These are phyloP conservation scores for Globisporangium acanthophoron DNA, from an alignment of 352 stramenopile genomes.

Conservation along the genomic window DNA sequence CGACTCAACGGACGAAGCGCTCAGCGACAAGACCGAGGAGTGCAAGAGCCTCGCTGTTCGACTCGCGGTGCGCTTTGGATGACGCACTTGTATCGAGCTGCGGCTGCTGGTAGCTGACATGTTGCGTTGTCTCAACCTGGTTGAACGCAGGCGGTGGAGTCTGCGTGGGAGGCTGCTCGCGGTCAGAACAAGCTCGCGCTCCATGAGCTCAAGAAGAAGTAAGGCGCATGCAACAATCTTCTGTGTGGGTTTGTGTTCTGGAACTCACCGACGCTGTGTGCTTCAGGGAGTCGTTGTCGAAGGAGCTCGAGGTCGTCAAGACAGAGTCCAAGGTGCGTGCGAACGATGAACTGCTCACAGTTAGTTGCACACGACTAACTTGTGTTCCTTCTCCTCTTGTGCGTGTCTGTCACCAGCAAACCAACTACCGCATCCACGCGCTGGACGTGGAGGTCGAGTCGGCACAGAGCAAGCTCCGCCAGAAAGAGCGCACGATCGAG, in stretches of 20 bases:
- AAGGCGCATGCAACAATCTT: neutral
- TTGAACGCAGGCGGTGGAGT: slow-evolving; percentile 54
- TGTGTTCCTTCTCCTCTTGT: neutral
- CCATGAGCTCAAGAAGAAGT: slow-evolving; percentile 82
- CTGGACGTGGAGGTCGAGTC: slow-evolving; percentile 72
- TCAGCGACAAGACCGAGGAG: slow-evolving; percentile 55
- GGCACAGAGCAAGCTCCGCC: slow-evolving; percentile 65
- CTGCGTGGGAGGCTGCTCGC: slow-evolving; percentile 68
- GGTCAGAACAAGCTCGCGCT: slow-evolving; percentile 74
- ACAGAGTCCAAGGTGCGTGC: slow-evolving; percentile 52
- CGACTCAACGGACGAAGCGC: slow-evolving; percentile 34
- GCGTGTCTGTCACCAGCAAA: slow-evolving; percentile 26
- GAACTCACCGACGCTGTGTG: neutral
- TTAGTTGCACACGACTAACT: neutral
- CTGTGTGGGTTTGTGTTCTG: neutral
- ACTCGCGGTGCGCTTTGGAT: slow-evolving; percentile 30
- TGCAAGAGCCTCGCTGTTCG: slow-evolving; percentile 60
- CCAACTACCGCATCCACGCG: slow-evolving; percentile 66
- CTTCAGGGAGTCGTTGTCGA: slow-evolving; percentile 48
- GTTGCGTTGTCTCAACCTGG: neutral
- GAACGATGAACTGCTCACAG: too few species aligned
- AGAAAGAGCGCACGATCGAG: slow-evolving; percentile 67
- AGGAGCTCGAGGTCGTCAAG: slow-evolving; percentile 62
- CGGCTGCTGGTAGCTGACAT: too few species aligned
- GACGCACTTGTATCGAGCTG: neutral